These are phyloP conservation scores for Lactarius evosmus DNA, from an alignment of 768 basidiomycete species.

Conservation along the genomic window DNA sequence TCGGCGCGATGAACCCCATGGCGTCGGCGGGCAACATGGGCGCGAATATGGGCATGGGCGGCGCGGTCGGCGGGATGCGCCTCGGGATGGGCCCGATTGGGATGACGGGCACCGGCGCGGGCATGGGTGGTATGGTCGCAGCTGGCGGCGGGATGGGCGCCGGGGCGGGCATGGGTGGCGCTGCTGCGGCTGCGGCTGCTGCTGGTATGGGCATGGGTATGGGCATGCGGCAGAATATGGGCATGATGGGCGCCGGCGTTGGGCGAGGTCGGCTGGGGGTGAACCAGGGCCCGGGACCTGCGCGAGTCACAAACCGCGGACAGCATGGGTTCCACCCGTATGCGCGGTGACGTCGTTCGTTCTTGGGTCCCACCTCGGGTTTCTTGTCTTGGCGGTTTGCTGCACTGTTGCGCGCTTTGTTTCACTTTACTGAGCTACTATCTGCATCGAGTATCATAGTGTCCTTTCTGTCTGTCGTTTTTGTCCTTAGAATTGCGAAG, in stretches of 20 bases:
- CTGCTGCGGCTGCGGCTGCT: slow-evolving; percentile 24
- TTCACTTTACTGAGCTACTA: not conserved
- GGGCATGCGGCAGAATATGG: slow-evolving; percentile 35
- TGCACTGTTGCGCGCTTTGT: not conserved
- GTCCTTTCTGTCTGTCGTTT: too few species aligned
- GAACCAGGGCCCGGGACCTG: slow-evolving; percentile 48
- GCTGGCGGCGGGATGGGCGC: slow-evolving; percentile 41
- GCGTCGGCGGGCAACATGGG: slow-evolving; percentile 34
- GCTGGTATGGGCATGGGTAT: slow-evolving; percentile 36
- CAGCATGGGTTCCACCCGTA: slow-evolving; percentile 85
- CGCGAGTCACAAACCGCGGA: slow-evolving; percentile 60
- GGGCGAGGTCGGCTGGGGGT: slow-evolving; percentile 60
- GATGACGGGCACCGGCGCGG: slow-evolving; percentile 14
- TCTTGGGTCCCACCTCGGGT: not conserved
- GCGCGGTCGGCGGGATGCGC: slow-evolving; percentile 33
- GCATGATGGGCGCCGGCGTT: slow-evolving; percentile 42
- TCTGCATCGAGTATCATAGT: not conserved
- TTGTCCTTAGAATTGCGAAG: too few species aligned
- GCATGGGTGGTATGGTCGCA: slow-evolving; percentile 29
- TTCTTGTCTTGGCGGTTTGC: not conserved
- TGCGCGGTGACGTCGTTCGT: slow-evolving; percentile 47
- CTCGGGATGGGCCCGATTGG: slow-evolving; percentile 33
- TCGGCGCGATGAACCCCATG: slow-evolving; percentile 46
- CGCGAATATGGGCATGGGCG: slow-evolving; percentile 41
- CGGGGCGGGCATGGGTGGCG: slow-evolving; percentile 15